Evolutionary conservation across 2,329 filamentous ascomycete genomes (phyloP), one percentile per base, ranked within the genome.

Genomic region (Monascus ruber): DNA sequence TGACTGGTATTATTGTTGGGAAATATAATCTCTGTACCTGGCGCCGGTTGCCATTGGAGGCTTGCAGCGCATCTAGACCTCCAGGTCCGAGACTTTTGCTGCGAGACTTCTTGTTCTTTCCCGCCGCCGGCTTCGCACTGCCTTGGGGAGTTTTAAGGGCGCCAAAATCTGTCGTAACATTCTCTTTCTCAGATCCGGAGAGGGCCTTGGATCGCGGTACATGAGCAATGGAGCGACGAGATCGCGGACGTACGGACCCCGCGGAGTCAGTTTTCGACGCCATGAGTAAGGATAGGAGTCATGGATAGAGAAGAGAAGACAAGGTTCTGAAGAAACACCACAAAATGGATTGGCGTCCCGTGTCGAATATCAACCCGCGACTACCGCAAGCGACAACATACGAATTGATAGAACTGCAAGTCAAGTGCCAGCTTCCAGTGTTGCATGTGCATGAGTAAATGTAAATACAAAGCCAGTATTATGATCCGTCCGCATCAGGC

Each of bases 81-180:
- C 89, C 91, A 10, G 91, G 89, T 2, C 91, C 91, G 50, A 98
- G 81, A 65, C 89, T 96, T 70, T 95, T 96, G 65, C 89, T 95
- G 48, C 91, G 80, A 42, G 82, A 84, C 65, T 87, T 89, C 66
- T 72, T 73, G 31, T 65, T 63, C 37, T 57, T 58, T 27, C 49
- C 56, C 6, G 51, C 73, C 6, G 51, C 73, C 74, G 46, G 25
- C 37, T 51, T 55, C n/a, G 47, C 38, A 17, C 45, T 53, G 9
- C 38, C 46, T 24, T 45, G 51, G 8, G 50, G 49, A 6, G 50
- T 38, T 35, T 54, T 56, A 4, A 58, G 45, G 47, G 73, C 71
- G 44, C 70, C 73, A 41, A 83, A 60, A 49, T 85, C 80, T 33
- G 80, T 65, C 3, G 81, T 84, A 55, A 76, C 73, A 70, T 93